phyloP scores from a whole-genome alignment of 495 filamentous ascomycete species.

The Polyplosphaeria fusca region DNA sequence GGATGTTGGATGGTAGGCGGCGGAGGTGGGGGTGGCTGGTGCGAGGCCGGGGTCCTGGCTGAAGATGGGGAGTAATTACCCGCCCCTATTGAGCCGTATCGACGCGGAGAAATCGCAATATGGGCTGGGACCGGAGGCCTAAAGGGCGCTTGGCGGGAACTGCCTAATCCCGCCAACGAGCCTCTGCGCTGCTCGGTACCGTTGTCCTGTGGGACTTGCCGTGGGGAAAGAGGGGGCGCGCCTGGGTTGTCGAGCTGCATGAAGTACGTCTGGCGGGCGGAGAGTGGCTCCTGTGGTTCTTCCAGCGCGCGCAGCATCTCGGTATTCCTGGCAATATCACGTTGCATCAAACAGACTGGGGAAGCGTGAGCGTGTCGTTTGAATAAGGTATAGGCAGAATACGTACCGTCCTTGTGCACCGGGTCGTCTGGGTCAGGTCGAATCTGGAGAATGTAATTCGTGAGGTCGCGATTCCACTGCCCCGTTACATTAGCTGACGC shows the following conservation, averaged over 20 bases:
- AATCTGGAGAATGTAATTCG: conserved; percentile 65
- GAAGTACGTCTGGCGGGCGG: conserved; percentile 73
- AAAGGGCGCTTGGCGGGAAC: conserved; percentile 56
- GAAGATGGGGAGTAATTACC: conserved; percentile 57
- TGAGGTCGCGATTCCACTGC: conserved; percentile 73
- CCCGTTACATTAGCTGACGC: conserved; percentile 29
- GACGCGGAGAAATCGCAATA: conserved; percentile 71
- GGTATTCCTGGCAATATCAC: conserved; percentile 78
- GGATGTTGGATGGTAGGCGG: conserved; percentile 65
- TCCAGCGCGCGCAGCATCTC: conserved; percentile 70
- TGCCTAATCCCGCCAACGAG: conserved; percentile 43
- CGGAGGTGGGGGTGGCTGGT: conserved; percentile 65
- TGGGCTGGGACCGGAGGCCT: conserved; percentile 77
- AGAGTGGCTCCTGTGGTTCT: conserved; percentile 69
- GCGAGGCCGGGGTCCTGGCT: conserved; percentile 48
- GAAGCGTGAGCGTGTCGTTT: conserved; percentile 17
- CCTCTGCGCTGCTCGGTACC: conserved; percentile 65
- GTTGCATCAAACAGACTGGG: conserved; percentile 73
- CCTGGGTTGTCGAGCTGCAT: conserved; percentile 63
- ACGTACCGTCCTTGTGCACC: conserved; percentile 56
- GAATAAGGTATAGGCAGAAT: conserved; percentile 25
- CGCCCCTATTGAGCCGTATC: conserved; percentile 82
- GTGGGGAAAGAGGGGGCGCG: conserved; percentile 83
- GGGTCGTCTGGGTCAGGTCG: conserved; percentile 63
- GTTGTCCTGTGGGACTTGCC: conserved; percentile 75